Evolutionary conservation across 2,329 filamentous ascomycete genomes (phyloP), one percentile per base, ranked within the genome.

Genomic region (Calonectria naviculata): DNA sequence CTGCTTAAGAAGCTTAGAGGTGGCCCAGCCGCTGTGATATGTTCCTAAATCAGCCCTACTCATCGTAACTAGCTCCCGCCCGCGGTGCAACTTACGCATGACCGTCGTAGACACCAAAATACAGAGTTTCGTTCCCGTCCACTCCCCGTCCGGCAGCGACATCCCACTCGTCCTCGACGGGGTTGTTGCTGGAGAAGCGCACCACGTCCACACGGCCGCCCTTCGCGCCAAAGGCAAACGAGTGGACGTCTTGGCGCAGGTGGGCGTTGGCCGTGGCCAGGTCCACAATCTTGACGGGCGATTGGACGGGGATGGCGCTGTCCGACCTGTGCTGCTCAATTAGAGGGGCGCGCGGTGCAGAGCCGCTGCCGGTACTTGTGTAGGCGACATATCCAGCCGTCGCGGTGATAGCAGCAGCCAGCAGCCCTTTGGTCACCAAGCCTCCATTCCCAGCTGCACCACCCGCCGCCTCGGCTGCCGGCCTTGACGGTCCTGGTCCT

Each of bases 41-140:
- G 3, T 6, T 13, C 47, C 12, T 2, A 8, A 15, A 24, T 79
- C 60, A 78, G 68, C 15, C 36, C 19, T 24, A 19, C 12, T 24
- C 8, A 17, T 36, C 19, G 10, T 31, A 5, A 6, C 10, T 36
- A 13, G 15, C 7, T 29, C 31, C 3, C 10, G 5, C 4, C 4
- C 12, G 12, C 8, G 15, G 36, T 10, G 10, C 15, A 12, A 82
- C 84, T 81, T 67, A 85, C 83, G 84, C 86, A 71, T 89, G 87
- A 0, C 87, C 87, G 68, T 89, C 87, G 63, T 84, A 87, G 12
- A 89, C 83, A 9, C 84, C 84, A 36, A 80, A 80, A 58, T 75
- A 84, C 34, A 83, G 52, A 0, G 80, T 78, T 29, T 75, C 72
- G 2, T 63, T 71, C 1, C 77, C 78, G 1, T 76, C 80, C 0